phyloP scores from a whole-genome alignment of 2,329 filamentous ascomycete genomes.

The Teratosphaeria nubilosa region DNA sequence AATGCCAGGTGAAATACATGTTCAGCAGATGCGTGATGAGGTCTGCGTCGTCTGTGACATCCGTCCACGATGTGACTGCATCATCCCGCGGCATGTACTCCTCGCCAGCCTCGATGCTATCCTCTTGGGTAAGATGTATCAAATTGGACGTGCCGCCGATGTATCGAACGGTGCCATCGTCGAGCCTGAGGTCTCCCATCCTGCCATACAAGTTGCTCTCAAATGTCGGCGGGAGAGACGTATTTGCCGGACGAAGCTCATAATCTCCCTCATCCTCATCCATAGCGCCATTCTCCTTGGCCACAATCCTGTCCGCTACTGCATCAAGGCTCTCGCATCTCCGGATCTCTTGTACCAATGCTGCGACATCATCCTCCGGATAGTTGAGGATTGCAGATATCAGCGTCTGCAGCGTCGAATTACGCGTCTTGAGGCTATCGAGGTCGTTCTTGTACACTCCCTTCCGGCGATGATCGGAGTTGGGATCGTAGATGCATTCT shows the following conservation, averaged over 20 bases:
- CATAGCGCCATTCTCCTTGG: constrained; percentile 40
- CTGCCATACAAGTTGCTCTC: constrained; percentile 82
- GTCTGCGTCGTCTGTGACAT: constrained; percentile 67
- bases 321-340: constrained; percentile 67
- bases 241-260: constrained; percentile 14
- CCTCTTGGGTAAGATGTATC: constrained; percentile 59
- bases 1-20: constrained; percentile 98
- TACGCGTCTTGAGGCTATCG: constrained; percentile 76
- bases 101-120: constrained; percentile 29
- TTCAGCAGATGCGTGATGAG: constrained; percentile 81
- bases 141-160: constrained; percentile 91
- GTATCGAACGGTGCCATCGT: constrained; percentile 79
- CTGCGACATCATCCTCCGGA: constrained; percentile 72
- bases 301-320: constrained; percentile 50
- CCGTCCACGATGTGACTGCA: constrained; percentile 76
- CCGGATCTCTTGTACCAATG: constrained; percentile 75
- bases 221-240: constrained; percentile 36
- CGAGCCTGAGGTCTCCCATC: constrained; percentile 82
- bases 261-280: constrained; percentile 36
- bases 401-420: constrained; percentile 81
- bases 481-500: constrained; percentile 88
- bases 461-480: constrained; percentile 90
- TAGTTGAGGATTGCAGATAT: constrained; percentile 89
- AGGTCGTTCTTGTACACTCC: constrained; percentile 93
- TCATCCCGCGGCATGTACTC: constrained; percentile 48